Percentiles rank a stretch among this genome's conserved stretches.
Conservation (phyloP, 208 protist species). For the Paratrypanosoma confusum region DNA sequence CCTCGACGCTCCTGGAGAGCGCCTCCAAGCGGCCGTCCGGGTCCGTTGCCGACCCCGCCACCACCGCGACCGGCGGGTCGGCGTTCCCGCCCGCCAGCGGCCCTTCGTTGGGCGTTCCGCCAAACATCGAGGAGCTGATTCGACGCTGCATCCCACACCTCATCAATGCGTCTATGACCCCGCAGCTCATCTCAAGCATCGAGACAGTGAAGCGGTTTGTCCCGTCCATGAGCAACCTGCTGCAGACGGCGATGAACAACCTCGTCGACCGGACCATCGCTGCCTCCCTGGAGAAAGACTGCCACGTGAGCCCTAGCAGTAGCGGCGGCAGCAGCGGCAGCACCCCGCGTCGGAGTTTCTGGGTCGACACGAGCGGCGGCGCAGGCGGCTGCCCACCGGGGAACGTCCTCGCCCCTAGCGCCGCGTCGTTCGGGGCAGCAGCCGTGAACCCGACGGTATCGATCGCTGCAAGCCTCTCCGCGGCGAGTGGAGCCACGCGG, state of each 20-base stretch:
- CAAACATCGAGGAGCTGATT: conserved; percentile 47
- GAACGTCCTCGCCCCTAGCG: background rate
- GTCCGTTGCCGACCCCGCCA: too few species aligned
- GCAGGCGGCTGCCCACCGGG: background rate
- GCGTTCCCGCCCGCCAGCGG: too few species aligned
- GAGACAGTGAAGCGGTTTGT: conserved; percentile 34
- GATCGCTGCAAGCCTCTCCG: too few species aligned
- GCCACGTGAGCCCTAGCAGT: background rate
- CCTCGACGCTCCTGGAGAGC: too few species aligned
- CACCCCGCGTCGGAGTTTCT: background rate
- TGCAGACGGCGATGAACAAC: conserved; percentile 50
- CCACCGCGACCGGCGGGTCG: too few species aligned
- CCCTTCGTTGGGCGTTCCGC: too few species aligned
- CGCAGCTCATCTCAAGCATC: conserved; percentile 46
- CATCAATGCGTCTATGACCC: conserved; percentile 43
- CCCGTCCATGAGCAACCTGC: conserved; percentile 28
- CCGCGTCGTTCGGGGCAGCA: too few species aligned
- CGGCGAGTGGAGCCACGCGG: too few species aligned
- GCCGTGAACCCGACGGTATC: too few species aligned
- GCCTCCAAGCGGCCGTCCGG: too few species aligned
- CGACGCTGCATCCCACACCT: conserved; percentile 61
- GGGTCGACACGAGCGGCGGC: background rate
- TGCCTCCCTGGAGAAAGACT: background rate
- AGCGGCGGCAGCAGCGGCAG: background rate
- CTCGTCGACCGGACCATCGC: conserved; percentile 50